Evolutionary conservation across 768 basidiomycete genomes (phyloP), one percentile per base, ranked within the genome.

Genomic region (Russula sp.): DNA sequence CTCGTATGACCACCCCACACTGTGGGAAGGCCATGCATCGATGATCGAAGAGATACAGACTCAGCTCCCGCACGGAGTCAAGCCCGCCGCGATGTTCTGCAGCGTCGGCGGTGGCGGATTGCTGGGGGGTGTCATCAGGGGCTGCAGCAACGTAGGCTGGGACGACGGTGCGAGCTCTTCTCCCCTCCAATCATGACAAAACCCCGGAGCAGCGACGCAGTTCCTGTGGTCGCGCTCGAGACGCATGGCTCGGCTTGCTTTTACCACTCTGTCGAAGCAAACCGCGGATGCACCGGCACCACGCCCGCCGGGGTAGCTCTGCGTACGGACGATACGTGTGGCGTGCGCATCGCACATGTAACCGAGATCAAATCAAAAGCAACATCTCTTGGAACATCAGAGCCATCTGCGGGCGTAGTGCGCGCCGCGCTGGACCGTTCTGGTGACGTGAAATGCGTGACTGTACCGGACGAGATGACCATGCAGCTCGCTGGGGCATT

Each of bases 11-110:
- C 77, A 89, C 68, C 80, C 82, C 7, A 71, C 79, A 4, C 57
- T 91, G 14, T 91, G 89, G 89, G 79, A 85, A 70, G 90, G 90
- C 1, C 87, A 91, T 68, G 79, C 83, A n/a, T 86, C 87, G 18
- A 84, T 91, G 79, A 76, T 91, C 45, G 69, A 74, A 16, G 90
- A 91, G 69, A 82, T 89, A 48, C 71, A 76, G 18, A 69, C 71
- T 10, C 86, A 89, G 65, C 75, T 90, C 5, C 72, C 73, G 0
- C 64, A 67, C 2, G 68, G 62, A 0, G 57, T 52, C 44, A 81
- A 79, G 67, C 88, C 89, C 6, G 82, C 85, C 62, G 88, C 87
- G 0, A 84, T 91, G 48, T 84, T 91, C 63, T 91, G 89, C 69
- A 85, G 84, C 57, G 87, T 91, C 13, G 90, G 90, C 42, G 89